Conservation (phyloP, 768 basidiomycete species). For the Cyclocybe cylindracea region DNA sequence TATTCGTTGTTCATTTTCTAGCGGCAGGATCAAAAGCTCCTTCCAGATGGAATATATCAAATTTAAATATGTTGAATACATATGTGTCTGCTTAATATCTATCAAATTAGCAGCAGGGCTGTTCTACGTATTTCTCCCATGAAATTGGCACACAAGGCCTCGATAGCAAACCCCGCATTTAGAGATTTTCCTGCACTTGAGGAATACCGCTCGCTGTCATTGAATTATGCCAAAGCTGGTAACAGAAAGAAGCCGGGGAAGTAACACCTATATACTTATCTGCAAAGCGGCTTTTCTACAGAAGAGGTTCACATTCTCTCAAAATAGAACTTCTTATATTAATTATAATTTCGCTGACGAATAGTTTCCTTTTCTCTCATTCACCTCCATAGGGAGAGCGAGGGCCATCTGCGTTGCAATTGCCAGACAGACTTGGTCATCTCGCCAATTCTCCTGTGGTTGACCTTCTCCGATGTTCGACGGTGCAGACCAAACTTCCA, state of each 20-base stretch:
- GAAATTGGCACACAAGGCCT: no score
- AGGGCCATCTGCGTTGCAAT: constrained; percentile 64
- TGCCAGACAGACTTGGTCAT: constrained; percentile 63
- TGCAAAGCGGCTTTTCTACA: no score
- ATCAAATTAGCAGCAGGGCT: neutral
- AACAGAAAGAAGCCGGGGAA: no score
- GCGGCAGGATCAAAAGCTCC: no score
- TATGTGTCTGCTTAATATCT: neutral
- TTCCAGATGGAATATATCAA: no score
- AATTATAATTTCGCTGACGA: constrained; percentile 6
- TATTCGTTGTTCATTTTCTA: no score
- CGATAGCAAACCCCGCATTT: no score
- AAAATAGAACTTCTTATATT: neutral
- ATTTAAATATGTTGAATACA: neutral
- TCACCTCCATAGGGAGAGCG: constrained; percentile 43
- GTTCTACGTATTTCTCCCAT: neutral
- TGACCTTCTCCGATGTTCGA: constrained; percentile 49
- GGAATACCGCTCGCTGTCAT: no score
- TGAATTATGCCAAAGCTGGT: no score
- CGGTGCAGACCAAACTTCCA: constrained; percentile 71
- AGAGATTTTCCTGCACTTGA: no score
- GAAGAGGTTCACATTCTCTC: no score
- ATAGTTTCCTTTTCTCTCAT: constrained; percentile 26
- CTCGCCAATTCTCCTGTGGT: constrained; percentile 52
- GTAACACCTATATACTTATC: no score